Conservation (phyloP, 1,139 yeast species). For the Kluyveromyces sp. region DNA sequence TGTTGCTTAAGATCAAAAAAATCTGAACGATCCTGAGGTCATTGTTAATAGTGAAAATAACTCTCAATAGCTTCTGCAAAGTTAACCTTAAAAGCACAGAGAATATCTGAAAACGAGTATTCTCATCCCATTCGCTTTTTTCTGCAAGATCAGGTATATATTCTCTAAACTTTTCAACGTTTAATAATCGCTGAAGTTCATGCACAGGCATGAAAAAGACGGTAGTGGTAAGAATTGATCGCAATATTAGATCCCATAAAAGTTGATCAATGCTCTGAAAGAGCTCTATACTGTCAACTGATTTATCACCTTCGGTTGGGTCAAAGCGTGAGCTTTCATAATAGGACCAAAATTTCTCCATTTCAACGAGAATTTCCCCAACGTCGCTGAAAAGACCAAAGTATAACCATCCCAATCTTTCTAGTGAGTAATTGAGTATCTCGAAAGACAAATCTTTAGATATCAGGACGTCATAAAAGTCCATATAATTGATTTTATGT, state of each 20-base stretch:
- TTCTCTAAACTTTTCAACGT: neutral
- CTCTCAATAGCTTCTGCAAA: constrained; percentile 12
- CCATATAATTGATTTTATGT: constrained; percentile 7
- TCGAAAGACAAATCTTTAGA: constrained; percentile 17
- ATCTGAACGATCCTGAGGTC: constrained; percentile 24
- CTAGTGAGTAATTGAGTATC: constrained; percentile 25
- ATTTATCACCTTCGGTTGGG: neutral
- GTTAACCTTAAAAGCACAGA: constrained; percentile 14
- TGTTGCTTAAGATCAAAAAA: constrained; percentile 20
- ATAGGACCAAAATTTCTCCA: constrained; percentile 22
- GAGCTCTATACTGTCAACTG: neutral
- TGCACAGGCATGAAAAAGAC: constrained; percentile 23
- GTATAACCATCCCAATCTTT: constrained; percentile 26
- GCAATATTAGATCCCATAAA: constrained; percentile 21
- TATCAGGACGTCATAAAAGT: constrained; percentile 13
- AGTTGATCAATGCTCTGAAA: constrained; percentile 16
- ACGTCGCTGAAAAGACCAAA: constrained; percentile 28
- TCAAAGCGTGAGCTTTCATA: neutral
- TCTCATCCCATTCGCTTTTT: constrained; percentile 12
- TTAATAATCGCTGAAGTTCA: constrained; percentile 10
- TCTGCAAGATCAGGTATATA: neutral
- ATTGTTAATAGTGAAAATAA: constrained; percentile 18
- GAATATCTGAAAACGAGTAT: constrained; percentile 10
- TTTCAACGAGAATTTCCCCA: constrained; percentile 20
- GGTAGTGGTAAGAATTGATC: constrained; percentile 25